Conservation (phyloP, 176 grass and related monocot species). For the Elaeis guineensis region DNA sequence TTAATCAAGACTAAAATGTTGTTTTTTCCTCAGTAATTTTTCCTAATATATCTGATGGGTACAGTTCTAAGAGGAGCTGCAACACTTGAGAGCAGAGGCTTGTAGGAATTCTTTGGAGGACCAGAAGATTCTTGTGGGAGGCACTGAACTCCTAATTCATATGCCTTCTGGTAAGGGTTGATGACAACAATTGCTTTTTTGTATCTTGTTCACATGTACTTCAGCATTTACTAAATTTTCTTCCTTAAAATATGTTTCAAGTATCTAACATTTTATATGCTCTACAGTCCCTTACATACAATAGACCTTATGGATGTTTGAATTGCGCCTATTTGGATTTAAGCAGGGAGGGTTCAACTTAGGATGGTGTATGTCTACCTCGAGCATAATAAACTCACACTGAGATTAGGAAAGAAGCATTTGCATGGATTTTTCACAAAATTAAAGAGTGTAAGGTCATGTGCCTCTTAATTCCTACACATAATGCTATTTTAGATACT, state of each 20-base stretch:
- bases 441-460: constrained; percentile 47
- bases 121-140: constrained; percentile 44
- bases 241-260: neutral
- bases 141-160: constrained; percentile 42
- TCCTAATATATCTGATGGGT: constrained; percentile 3
- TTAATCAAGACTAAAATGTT: neutral
- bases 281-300: neutral
- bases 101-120: constrained; percentile 30
- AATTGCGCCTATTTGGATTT: neutral
- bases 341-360: constrained; percentile 46
- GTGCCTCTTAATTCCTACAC: constrained; percentile 1
- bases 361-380: constrained; percentile 45
- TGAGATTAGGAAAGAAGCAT: constrained; percentile 65
- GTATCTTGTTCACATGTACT: neutral
- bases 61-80: constrained; percentile 66
- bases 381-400: constrained; percentile 30
- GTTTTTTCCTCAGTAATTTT: neutral
- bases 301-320: neutral
- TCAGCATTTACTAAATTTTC: neutral
- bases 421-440: constrained; percentile 49
- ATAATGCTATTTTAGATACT: too few species aligned
- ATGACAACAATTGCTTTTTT: neutral
- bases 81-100: constrained; percentile 37
- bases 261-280: neutral
- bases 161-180: constrained; percentile 49